Base-by-base conservation (phyloP, 352 stramenopile species). In the Peronospora destructor region DNA sequence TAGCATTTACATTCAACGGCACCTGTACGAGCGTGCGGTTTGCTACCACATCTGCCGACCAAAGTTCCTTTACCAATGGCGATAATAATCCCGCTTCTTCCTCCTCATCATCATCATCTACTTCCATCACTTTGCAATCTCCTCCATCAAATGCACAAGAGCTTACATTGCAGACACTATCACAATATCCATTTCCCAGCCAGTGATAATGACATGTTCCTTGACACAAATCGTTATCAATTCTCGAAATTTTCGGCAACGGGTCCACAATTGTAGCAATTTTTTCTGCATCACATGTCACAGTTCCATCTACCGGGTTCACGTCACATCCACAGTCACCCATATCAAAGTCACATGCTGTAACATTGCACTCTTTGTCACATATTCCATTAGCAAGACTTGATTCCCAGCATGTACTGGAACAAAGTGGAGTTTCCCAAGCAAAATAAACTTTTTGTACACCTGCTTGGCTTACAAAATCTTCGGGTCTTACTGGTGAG, bases 361-460 rank as follows among this genome's bases (percentile, higher is more conserved):
- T 82, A 30, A 79, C 80, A 43, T 97, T 95, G 61, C 93, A 98
- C 40, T 80, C 59, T 28, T 68, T 51, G 52, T 98, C 91, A 58
- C 91, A 97, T 6, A 73, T 60, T 16, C 80, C 84, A 66, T 97
- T 95, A 25, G 68, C 67, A 28, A 97, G 66, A 29, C 59, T 78
- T 9, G 48, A 56, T 9, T 92, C 74, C 62, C 60, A 72, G 57
- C 91, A 97, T n/a, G 76, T 68, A 2, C 66, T 49, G 9, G 68
- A 72, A 63, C 93, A 98, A 3, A 91, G 71, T 9, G 93, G 93
- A 26, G 96, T 81, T 59, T 97, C 87, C 93, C 93, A 98, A 0
- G 85, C 84, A 21, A 96, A 87, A 50, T 96, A 97, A 14, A 87
- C 73, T 55, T 95, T 95, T 56, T 97, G 90, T 13, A 91, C 80